Evolutionary conservation across 2,329 filamentous ascomycete genomes (phyloP).

Genomic region (Aschersonia sp.): DNA sequence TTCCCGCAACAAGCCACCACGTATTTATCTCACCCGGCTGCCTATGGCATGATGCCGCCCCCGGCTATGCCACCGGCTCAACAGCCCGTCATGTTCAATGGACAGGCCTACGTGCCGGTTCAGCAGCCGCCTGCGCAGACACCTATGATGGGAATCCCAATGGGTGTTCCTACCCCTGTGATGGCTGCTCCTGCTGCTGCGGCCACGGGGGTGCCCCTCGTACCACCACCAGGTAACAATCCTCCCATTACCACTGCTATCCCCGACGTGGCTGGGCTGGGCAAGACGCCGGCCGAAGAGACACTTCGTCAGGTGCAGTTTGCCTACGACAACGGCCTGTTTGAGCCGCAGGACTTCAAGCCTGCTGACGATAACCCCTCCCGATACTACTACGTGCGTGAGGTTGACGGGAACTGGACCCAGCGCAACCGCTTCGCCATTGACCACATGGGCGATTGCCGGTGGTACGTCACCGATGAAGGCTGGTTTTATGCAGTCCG

Average conservation of each 20-base stretch:
- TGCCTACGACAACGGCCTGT: conserved; percentile 32
- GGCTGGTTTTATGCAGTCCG: conserved; percentile 48
- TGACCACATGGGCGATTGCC: conserved; percentile 38
- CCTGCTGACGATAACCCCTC: conserved; percentile 44
- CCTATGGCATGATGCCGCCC: conserved; percentile 9
- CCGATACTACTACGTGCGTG: conserved; percentile 46
- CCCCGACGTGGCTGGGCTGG: conserved; percentile 37
- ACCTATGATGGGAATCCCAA: conserved; percentile 7
- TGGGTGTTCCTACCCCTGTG: conserved; percentile 8
- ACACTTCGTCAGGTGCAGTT: conserved; percentile 31
- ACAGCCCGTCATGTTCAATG: conserved; percentile 19
- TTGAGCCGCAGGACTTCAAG: conserved; percentile 47
- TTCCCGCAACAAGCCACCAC: conserved; percentile 11
- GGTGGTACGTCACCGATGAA: conserved; percentile 43
- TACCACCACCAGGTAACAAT: conserved; percentile 24
- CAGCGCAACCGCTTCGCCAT: conserved; percentile 45
- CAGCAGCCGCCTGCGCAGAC: conserved; percentile 15
- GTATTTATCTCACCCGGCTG: no score
- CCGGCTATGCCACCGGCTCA: conserved; percentile 14
- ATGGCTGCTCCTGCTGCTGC: conserved; percentile 4
- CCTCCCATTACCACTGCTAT: conserved; percentile 7
- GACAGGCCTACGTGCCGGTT: conserved; percentile 10
- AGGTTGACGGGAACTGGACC: conserved; percentile 45
- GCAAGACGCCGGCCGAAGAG: conserved; percentile 33
- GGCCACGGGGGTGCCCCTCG: conserved; percentile 4